phyloP scores from a whole-genome alignment of 768 basidiomycete species.

The Mycena belliarum region DNA sequence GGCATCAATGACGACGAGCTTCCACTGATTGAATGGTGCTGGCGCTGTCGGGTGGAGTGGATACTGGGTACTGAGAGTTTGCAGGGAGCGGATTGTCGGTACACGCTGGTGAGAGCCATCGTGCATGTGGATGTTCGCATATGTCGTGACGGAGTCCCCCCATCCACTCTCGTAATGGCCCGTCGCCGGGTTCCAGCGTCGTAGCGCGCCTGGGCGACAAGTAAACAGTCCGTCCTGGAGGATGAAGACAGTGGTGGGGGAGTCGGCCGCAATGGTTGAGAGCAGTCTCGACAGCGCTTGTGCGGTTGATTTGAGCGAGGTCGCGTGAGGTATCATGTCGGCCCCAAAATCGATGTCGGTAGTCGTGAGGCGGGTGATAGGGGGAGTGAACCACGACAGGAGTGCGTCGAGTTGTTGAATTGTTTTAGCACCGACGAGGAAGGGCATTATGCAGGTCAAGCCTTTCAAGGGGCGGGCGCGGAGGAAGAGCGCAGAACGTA shows the following conservation, averaged over 20 bases:
- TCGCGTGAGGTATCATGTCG: slow-evolving; percentile 2
- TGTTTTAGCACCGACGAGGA: background rate
- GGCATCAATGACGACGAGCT: slow-evolving; percentile 8
- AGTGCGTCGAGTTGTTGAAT: background rate
- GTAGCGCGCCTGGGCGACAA: slow-evolving; percentile 7
- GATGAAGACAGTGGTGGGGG: background rate
- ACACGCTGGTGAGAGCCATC: slow-evolving; percentile 8
- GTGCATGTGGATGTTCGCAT: slow-evolving; percentile 7
- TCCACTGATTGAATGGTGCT: slow-evolving; percentile 7
- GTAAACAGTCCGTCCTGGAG: slow-evolving; percentile 13
- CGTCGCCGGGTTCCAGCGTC: slow-evolving; percentile 10
- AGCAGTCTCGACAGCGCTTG: background rate
- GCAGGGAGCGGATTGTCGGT: slow-evolving; percentile 4
- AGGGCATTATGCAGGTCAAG: background rate
- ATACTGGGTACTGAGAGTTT: background rate
- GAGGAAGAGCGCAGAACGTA: slow-evolving; percentile 2
- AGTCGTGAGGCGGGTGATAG: background rate
- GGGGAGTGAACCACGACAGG: background rate
- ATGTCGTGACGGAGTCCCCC: background rate
- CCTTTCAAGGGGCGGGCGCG: background rate
- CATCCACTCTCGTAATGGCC: slow-evolving; percentile 4
- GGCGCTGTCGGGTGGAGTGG: background rate
- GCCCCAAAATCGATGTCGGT: background rate
- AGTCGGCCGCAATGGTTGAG: background rate
- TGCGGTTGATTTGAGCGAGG: background rate